A percentile compares a stretch with the other conserved stretches of the same genome.
These are phyloP conservation scores for Verticillium zaregamsianum DNA, from an alignment of 2,329 filamentous ascomycete genomes.

Conservation along the genomic window DNA sequence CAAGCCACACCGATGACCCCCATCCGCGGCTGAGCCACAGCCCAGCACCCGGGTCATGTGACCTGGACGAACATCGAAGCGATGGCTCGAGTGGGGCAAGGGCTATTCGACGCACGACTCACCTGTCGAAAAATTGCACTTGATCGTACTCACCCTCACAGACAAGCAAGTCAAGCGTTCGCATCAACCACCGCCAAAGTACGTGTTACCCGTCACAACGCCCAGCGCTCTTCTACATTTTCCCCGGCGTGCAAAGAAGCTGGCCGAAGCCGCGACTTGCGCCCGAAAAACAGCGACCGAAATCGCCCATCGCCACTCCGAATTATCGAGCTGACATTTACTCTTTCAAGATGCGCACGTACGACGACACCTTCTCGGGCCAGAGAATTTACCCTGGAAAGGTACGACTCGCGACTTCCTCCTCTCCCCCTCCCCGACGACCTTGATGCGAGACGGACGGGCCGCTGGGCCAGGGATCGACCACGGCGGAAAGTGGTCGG, in stretches of 20 bases:
- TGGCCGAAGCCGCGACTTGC: background rate
- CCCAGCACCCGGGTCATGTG: background rate
- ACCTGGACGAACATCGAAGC: background rate
- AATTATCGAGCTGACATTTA: background rate
- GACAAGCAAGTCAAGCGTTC: conserved; percentile 5
- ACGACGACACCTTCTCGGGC: conserved; percentile 64
- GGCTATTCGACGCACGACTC: background rate
- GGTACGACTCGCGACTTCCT: conserved; percentile 38
- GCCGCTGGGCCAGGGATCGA: background rate
- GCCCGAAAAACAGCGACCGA: background rate
- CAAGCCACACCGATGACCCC: background rate
- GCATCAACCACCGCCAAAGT: conserved; percentile 5
- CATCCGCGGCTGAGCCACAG: background rate
- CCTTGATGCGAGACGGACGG: background rate
- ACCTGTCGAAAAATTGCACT: conserved; percentile 2
- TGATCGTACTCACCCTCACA: background rate
- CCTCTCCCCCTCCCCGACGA: background rate
- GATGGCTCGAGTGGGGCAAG: background rate
- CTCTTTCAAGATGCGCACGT: conserved; percentile 56
- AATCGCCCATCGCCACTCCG: background rate
- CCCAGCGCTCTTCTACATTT: background rate
- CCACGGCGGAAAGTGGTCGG: background rate
- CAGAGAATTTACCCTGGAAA: conserved; percentile 66
- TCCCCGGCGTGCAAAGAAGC: background rate
- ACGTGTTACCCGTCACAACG: conserved; percentile 1